Evolutionary conservation across 768 basidiomycete genomes (phyloP).

Genomic region (Russula sp.): DNA sequence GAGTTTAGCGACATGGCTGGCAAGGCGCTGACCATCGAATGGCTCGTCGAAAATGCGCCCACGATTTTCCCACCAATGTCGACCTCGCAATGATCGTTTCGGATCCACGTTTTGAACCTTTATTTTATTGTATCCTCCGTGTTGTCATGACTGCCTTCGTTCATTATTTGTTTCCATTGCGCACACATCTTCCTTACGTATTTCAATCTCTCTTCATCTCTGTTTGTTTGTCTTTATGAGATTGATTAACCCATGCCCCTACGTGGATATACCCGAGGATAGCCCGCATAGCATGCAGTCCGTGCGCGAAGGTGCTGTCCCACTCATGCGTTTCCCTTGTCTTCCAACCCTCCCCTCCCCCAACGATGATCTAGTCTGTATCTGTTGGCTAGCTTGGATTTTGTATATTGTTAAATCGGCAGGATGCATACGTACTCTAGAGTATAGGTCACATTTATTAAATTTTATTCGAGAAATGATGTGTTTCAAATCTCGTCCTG

Average conservation of each 20-base stretch:
- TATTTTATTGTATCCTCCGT: conserved; percentile 4
- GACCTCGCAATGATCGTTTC: conserved; percentile 1
- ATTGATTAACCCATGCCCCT: conserved; percentile 2
- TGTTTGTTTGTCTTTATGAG: not conserved
- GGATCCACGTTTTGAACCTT: not conserved
- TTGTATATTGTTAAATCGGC: conserved; percentile 6
- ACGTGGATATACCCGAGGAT: conserved; percentile 5
- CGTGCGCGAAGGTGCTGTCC: not conserved
- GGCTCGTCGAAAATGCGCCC: conserved; percentile 87
- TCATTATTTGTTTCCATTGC: conserved; percentile 12
- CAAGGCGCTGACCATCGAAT: conserved; percentile 88
- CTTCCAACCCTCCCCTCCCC: not conserved
- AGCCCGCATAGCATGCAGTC: not conserved
- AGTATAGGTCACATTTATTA: not conserved
- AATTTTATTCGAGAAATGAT: not conserved
- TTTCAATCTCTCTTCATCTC: not conserved
- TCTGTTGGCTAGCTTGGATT: conserved; percentile 15
- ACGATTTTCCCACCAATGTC: conserved; percentile 37
- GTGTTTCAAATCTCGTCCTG: no score
- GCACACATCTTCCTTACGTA: conserved; percentile 2
- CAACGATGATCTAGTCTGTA: conserved; percentile 7
- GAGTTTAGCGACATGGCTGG: conserved; percentile 99
- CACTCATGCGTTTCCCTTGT: not conserved
- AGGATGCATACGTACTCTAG: not conserved
- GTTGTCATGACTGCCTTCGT: conserved; percentile 6